A percentile compares a stretch with the other conserved stretches of the same genome.
Evolutionary conservation across 2,329 filamentous ascomycete genomes (phyloP).

Genomic region (Trichothecium roseum): DNA sequence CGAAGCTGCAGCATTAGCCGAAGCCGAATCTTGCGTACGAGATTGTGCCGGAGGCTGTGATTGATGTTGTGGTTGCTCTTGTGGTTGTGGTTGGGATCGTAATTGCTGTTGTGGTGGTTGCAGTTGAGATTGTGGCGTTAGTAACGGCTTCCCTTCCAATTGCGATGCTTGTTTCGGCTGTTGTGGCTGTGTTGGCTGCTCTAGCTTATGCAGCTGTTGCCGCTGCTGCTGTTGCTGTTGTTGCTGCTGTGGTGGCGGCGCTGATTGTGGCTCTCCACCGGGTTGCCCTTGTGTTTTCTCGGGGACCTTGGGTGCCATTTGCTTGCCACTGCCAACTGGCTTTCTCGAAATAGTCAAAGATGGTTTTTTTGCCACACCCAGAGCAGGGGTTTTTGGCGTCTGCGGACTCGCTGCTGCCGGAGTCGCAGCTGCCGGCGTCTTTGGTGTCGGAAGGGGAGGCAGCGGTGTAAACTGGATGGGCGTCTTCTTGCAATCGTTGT

Average conservation of each 20-base stretch:
- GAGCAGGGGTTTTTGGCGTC: not conserved
- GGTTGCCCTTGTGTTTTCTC: not conserved
- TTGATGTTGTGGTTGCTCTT: constrained; percentile 1
- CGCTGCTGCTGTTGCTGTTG: not conserved
- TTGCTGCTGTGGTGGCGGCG: constrained; percentile 1
- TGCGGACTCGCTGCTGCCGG: not conserved
- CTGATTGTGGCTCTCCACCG: not conserved
- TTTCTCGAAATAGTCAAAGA: constrained; percentile 1
- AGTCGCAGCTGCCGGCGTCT: constrained; percentile 2
- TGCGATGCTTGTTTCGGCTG: not conserved
- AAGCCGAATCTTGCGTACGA: no score
- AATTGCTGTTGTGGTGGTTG: no score
- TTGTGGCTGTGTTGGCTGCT: not conserved
- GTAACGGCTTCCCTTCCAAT: no score
- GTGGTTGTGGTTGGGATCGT: not conserved
- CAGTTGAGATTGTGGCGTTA: no score
- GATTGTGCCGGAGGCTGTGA: not conserved
- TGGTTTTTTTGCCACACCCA: not conserved
- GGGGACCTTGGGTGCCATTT: not conserved
- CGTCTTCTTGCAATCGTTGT: constrained; percentile 4
- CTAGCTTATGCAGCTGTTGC: not conserved
- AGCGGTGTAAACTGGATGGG: constrained; percentile 7
- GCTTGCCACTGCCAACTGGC: not conserved
- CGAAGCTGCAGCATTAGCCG: no score
- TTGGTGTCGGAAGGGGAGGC: constrained; percentile 8